Base-by-base conservation (phyloP, 2,329 filamentous ascomycete genomes). In the Pyrenophora tritici-repentis region DNA sequence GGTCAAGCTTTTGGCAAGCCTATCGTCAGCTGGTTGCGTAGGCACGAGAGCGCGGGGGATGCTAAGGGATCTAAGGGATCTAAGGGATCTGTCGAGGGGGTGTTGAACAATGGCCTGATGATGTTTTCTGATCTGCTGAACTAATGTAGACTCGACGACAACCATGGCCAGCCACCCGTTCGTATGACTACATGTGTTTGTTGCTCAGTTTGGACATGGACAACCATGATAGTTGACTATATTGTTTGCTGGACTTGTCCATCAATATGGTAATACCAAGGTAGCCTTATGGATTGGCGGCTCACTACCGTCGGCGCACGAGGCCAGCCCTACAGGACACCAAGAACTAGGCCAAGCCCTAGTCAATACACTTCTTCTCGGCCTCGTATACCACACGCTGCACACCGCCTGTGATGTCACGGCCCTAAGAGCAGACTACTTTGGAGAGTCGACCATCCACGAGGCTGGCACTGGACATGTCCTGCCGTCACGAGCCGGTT, bases 101-200 rank as follows among this genome's bases (percentile, higher is more conserved):
- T 38, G 31, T 16, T 43, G 65, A 67, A 67, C 66, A 67, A 67
- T 68, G 63, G 65, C 56, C 65, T 68, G 65, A 68, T 62, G 55
- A 65, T 67, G 63, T 67, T 66, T 66, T 62, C 48, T 34, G 44
- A 39, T 26, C 18, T 22, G 36, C 24, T 46, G 18, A 37, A 37
- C 47, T 58, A 47, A 35, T 24, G 35, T 33, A 22, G 34, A 45
- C 41, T 6, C 32, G 16, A 46, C 24, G 36, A 33, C 20, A 3
- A 18, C 20, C 12, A 7, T 34, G 6, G 16, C 12, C 18, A 13
- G 41, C 24, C 17, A 16, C 9, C 22, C 22, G 32, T 16, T 20
- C 5, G 18, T n/a, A n/a, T n/a, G n/a, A n/a, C n/a, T 39, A 13
- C 9, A 47, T 22, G 13, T 63, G 61, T 62, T 63, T 63, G 20